Conservation (phyloP, 306 rosid species). For the Ochetophila trinervis region DNA sequence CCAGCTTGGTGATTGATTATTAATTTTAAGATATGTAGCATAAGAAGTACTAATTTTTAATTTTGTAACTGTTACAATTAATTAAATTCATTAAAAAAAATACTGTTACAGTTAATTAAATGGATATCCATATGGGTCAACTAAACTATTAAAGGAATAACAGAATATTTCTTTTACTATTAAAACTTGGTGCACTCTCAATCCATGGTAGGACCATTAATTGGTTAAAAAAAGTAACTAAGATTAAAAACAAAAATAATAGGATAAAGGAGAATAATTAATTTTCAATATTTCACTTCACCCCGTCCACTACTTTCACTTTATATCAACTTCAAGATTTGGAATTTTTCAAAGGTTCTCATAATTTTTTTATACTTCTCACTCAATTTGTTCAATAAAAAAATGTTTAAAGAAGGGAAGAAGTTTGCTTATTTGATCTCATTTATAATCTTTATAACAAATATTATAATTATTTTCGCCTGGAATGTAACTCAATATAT, state of each 20-base stretch:
- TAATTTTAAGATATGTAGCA: not conserved
- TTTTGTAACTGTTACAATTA: not conserved
- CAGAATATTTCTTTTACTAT: not conserved
- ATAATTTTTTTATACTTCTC: slow-evolving; percentile 17
- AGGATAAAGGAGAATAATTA: slow-evolving; percentile 13
- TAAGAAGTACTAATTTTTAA: not conserved
- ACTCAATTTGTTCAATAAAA: not conserved
- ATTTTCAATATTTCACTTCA: slow-evolving; percentile 24
- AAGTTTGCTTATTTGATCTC: not conserved
- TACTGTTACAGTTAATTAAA: not conserved
- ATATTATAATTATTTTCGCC: too few relatives aligned
- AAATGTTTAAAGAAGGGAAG: not conserved
- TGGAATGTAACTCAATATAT: too few relatives aligned
- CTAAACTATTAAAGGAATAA: not conserved
- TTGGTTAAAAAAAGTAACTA: not conserved
- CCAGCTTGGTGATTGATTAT: too few relatives aligned
- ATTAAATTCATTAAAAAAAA: too few relatives aligned
- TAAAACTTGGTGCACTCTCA: not conserved
- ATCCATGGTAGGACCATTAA: not conserved
- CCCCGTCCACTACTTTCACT: slow-evolving; percentile 39
- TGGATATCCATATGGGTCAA: not conserved
- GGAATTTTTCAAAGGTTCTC: slow-evolving; percentile 16
- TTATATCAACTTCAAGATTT: slow-evolving; percentile 17
- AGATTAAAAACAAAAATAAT: slow-evolving; percentile 16
- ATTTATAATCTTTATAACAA: too few relatives aligned